Percentiles rank a stretch among this genome's conserved stretches.
These are phyloP conservation scores for Calonectria naviculata DNA, from an alignment of 2,329 filamentous ascomycete genomes.

Conservation along the genomic window DNA sequence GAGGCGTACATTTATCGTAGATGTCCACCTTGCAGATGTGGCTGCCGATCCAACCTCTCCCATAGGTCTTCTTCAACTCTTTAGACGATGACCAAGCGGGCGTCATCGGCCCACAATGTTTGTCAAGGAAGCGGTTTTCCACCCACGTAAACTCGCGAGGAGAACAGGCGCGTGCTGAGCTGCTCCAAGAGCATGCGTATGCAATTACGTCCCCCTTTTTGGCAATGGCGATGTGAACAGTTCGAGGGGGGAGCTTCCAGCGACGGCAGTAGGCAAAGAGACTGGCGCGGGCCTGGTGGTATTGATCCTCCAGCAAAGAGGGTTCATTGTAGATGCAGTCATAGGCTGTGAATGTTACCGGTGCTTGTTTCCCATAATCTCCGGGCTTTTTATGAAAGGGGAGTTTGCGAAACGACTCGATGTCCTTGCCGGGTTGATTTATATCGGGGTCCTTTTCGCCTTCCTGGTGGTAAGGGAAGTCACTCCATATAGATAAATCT, in stretches of 20 bases:
- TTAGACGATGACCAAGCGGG: background rate
- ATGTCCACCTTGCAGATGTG: conserved; percentile 1
- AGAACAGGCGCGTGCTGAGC: background rate
- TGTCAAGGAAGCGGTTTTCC: background rate
- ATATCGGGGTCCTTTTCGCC: background rate
- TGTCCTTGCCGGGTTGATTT: background rate
- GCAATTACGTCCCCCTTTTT: conserved; percentile 7
- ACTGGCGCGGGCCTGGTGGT: background rate
- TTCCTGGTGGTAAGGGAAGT: background rate
- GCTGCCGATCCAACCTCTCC: conserved; percentile 3
- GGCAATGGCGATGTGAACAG: conserved; percentile 12
- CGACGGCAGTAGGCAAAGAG: conserved; percentile 12
- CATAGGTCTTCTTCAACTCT: background rate
- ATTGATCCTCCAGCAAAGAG: background rate
- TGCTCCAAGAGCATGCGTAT: background rate
- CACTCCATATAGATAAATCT: background rate
- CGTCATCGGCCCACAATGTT: background rate
- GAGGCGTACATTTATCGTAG: background rate
- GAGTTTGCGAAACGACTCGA: background rate
- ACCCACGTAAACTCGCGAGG: background rate
- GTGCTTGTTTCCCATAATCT: background rate
- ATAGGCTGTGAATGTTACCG: background rate
- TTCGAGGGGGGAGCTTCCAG: background rate
- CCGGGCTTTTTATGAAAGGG: background rate
- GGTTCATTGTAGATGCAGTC: conserved; percentile 11